Base-by-base conservation (phyloP, 169 alveolate genomes). In the Ichthyophthirius multifiliis region DNA sequence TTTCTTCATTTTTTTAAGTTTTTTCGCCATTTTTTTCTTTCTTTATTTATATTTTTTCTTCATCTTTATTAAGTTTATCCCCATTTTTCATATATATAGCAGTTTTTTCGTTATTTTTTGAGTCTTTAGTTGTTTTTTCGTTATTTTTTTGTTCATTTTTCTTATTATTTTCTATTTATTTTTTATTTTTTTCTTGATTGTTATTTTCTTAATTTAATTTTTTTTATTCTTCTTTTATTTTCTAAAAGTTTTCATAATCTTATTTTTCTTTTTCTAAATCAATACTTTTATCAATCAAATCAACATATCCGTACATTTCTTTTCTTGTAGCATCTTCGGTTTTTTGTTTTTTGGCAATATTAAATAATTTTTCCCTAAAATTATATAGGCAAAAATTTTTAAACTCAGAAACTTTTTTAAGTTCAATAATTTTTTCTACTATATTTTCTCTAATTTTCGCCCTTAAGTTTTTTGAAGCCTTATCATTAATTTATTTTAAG, bases 281-380 rank as follows among this genome's bases (percentile, higher is more conserved):
- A 55, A 55, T 39, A 55, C 3, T 55, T 4, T 34, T 39, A 55
- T 55, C 71, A 10, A 55, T 55, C 23, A 55, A 23, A 10, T 55
- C 71, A 27, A 55, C 71, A 18, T 27, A 13, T 55, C 31, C 71
- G 31, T 55, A 55, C 4, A 55, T 20, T 27, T 55, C 71, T 39
- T 55, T 55, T 55, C 71, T 55, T 20, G 71, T 27, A 18, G 31
- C 71, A 55, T 55, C 71, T 27, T 55, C 71, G 13, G 71, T 55
- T 55, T 55, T 55, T 10, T 67, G 32, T 44, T 67, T 67, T n/a
- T 23, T 37, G 7, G 77, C 77, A 16, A 37, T 67, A n/a, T 67
- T 32, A 39, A 67, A 67, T 39, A 67, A 15, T 32, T 67, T 20
- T 35, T 67, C 62, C 13, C 46, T 23, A 67, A 35, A 34, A 37